Evolutionary conservation across 2,329 filamentous ascomycete species (phyloP), one percentile per base, ranked within the genome.

Genomic region (Clathrospora elynae): DNA sequence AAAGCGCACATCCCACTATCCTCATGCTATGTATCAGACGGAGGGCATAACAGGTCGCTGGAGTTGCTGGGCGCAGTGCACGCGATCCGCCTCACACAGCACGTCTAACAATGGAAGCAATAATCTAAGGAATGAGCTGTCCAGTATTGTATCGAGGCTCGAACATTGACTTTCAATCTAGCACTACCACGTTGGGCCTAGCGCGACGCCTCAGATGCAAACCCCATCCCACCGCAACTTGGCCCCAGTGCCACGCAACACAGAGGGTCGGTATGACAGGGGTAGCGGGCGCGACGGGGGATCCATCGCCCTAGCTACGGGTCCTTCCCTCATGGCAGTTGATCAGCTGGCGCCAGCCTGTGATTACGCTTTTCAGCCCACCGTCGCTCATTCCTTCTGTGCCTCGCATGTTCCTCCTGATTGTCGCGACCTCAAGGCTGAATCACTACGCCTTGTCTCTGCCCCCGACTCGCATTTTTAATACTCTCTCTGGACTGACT

Each of bases 261-360:
- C n/a, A n/a, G n/a, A 55, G 35, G 25, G 44, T 46, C 46, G 43
- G 51, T 47, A 49, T 51, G 54, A 53, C 56, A 58, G 51, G 52
- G 44, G 39, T 46, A 46, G 49, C 47, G 48, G 42, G 32, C 49
- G 42, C 43, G 48, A 49, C 51, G 43, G 37, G 28, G 36, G 29
- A 42, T 52, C 23, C 48, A 51, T 47, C 43, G 41, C 47, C 38
- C 39, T 44, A 25, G 42, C 41, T 42, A 50, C 37, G 43, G 36
- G 41, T 38, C 45, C 28, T 37, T 31, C n/a, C 37, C 42, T 38
- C 28, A 26, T 49, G 37, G 31, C 51, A 47, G 41, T 49, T 50
- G 51, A 57, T 59, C 53, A 59, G 53, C 53, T 44, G 46, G 16
- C 34, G 26, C 42, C 35, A 46, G 43, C 40, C 43, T 41, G 31